These are phyloP conservation scores for Gracilaria gracilis DNA, from an alignment of 23 red algal genomes.

Conservation along the genomic window DNA sequence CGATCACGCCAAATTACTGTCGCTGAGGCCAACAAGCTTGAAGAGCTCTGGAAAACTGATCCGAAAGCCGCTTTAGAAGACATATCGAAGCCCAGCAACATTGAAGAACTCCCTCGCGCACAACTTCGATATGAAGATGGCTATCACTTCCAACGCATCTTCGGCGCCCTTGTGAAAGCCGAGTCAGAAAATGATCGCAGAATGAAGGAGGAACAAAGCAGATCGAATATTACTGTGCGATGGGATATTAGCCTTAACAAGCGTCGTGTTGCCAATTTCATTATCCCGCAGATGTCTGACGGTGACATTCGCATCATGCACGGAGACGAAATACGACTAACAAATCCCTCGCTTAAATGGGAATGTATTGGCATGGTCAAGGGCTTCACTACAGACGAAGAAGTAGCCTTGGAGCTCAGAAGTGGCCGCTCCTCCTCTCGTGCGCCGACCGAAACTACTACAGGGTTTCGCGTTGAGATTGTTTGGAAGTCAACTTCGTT, in stretches of 20 bases:
- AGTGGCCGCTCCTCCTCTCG: constrained; percentile 71
- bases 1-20: constrained; percentile 82
- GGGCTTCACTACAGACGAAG: constrained; percentile 89
- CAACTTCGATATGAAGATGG: constrained; percentile 91
- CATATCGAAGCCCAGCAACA: constrained; percentile 64
- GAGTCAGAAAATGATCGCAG: constrained; percentile 91
- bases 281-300: constrained; percentile 87
- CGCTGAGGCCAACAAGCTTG: constrained; percentile 78
- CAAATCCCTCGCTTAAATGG: constrained; percentile 74
- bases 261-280: constrained; percentile 84
- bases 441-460: constrained; percentile 76
- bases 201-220: constrained; percentile 94
- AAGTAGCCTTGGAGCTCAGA: constrained; percentile 90
- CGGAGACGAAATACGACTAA: constrained; percentile 91
- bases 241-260: constrained; percentile 94
- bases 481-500: constrained; percentile 97
- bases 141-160: constrained; percentile 86
- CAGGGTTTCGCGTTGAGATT: constrained; percentile 87
- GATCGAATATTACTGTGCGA: constrained; percentile 82
- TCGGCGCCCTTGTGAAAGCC: constrained; percentile 80
- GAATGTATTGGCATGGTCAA: constrained; percentile 91
- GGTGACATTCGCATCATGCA: constrained; percentile 84
- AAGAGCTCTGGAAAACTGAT: constrained; percentile 88
- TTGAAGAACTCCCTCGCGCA: constrained; percentile 78
- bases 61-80: constrained; percentile 88